phyloP scores from a whole-genome alignment of 441 rosid genomes.

The Metrosideros polymorpha region DNA sequence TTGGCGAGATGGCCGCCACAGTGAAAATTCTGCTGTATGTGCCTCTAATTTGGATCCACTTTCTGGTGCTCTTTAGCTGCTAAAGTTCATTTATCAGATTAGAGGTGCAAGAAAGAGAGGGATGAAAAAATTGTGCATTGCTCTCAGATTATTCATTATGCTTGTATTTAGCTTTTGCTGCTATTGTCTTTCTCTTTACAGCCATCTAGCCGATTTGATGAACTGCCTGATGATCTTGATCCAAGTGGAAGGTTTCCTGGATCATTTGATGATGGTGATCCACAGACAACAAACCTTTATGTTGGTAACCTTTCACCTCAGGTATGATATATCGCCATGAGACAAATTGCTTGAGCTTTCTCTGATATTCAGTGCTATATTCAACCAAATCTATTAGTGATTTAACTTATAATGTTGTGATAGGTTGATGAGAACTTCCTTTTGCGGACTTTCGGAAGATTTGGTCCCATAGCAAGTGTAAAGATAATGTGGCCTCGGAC shows the following conservation, averaged over 20 bases:
- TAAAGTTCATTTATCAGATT: neutral
- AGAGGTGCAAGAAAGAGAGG: neutral
- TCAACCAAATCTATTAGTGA: neutral
- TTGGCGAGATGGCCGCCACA: conserved; percentile 69
- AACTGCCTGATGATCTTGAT: conserved; percentile 95
- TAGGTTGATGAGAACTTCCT: conserved; percentile 99
- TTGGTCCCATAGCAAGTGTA: conserved; percentile 99
- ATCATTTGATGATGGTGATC: conserved; percentile 98
- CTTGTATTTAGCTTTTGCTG: neutral
- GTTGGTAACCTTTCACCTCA: conserved; percentile 97
- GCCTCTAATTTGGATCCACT: neutral
- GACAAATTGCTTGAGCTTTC: neutral
- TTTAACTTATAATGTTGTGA: conserved; percentile 6
- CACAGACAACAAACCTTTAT: conserved; percentile 95
- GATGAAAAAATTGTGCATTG: neutral
- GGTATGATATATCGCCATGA: conserved; percentile 23
- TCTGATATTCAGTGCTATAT: neutral
- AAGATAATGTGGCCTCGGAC: conserved; percentile 99
- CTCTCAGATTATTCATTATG: neutral
- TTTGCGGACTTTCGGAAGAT: conserved; percentile 97
- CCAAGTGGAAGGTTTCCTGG: conserved; percentile 94
- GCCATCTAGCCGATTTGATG: conserved; percentile 95
- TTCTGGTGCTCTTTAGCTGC: neutral
- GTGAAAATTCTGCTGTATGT: conserved; percentile 65
- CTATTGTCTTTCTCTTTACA: conserved; percentile 19